phyloP scores from a whole-genome alignment of 176 grass and related monocot genomes.

The Pontederia paniculata region DNA sequence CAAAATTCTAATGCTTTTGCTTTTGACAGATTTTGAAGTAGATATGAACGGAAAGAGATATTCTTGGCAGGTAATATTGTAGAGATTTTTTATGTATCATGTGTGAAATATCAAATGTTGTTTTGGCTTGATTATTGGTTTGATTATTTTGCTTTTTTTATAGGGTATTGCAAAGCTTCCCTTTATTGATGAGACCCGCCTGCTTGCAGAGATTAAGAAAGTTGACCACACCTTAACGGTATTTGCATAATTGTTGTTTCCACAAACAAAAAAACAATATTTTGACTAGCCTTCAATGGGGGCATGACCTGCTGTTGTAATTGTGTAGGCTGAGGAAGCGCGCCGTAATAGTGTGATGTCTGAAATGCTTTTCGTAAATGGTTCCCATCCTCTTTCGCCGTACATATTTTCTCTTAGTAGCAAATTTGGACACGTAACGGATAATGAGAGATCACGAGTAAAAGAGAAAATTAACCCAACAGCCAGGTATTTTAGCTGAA shows the following conservation, averaged over 20 bases:
- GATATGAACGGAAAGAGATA: slow-evolving; percentile 99
- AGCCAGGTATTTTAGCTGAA: slow-evolving; percentile 46
- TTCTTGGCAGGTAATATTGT: slow-evolving; percentile 69
- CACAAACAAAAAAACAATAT: background rate
- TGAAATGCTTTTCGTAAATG: slow-evolving; percentile 97
- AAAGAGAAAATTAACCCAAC: slow-evolving; percentile 77
- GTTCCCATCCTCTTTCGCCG: slow-evolving; percentile 73
- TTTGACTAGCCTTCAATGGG: background rate
- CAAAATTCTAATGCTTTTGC: slow-evolving; percentile 5
- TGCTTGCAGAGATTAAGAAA: slow-evolving; percentile 77
- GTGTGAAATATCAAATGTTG: background rate
- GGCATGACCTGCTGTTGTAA: slow-evolving; percentile 20
- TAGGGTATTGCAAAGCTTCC: slow-evolving; percentile 95
- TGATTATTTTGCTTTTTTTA: slow-evolving; percentile 5
- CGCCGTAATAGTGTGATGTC: slow-evolving; percentile 80
- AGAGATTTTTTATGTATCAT: background rate
- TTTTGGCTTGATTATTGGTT: background rate
- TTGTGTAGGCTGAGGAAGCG: slow-evolving; percentile 78
- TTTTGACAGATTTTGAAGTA: slow-evolving; percentile 80
- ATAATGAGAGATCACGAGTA: slow-evolving; percentile 44
- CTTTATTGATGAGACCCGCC: slow-evolving; percentile 83
- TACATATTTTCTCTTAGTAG: slow-evolving; percentile 85
- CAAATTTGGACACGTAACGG: slow-evolving; percentile 58
- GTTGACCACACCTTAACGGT: slow-evolving; percentile 93
- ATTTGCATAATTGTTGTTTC: slow-evolving; percentile 13